phyloP scores from a whole-genome alignment of 1,139 yeast genomes.

The Suhomyces terraborum region DNA sequence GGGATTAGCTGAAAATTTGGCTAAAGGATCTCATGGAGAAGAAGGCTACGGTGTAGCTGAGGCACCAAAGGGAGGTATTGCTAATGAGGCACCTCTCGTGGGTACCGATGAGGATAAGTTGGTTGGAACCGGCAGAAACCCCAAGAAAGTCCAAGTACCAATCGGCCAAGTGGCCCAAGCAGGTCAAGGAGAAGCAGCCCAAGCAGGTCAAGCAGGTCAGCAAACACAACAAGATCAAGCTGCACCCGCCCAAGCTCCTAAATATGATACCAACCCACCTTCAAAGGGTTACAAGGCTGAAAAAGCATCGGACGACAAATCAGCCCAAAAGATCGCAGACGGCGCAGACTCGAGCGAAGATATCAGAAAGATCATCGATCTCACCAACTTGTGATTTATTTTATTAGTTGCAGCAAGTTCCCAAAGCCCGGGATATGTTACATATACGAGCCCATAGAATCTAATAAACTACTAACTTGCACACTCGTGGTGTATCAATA shows the following conservation, averaged over 20 bases:
- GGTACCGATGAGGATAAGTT: constrained; percentile 45
- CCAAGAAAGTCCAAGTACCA: constrained; percentile 9
- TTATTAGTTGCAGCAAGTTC: no score
- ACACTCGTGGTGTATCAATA: no score
- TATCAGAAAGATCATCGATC: constrained; percentile 9
- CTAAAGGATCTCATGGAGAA: constrained; percentile 46
- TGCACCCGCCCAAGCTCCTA: constrained; percentile 4
- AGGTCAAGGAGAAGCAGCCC: not conserved
- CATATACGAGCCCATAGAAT: not conserved
- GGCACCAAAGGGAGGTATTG: constrained; percentile 55
- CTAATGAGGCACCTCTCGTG: constrained; percentile 49
- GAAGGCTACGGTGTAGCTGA: constrained; percentile 46
- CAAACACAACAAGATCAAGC: not conserved
- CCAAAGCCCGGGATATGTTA: no score
- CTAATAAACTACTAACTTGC: not conserved
- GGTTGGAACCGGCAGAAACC: constrained; percentile 27
- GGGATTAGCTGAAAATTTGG: constrained; percentile 46
- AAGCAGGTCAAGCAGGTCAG: not conserved
- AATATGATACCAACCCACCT: constrained; percentile 7
- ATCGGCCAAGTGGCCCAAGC: constrained; percentile 5
- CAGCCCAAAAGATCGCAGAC: constrained; percentile 4
- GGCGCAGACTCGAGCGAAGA: constrained; percentile 4
- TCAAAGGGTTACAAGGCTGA: constrained; percentile 20
- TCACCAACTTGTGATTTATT: not conserved
- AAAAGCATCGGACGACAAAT: constrained; percentile 12